These are phyloP conservation scores for Scenedesmus sp. DNA, from an alignment of 163 green algal species.

Conservation along the genomic window DNA sequence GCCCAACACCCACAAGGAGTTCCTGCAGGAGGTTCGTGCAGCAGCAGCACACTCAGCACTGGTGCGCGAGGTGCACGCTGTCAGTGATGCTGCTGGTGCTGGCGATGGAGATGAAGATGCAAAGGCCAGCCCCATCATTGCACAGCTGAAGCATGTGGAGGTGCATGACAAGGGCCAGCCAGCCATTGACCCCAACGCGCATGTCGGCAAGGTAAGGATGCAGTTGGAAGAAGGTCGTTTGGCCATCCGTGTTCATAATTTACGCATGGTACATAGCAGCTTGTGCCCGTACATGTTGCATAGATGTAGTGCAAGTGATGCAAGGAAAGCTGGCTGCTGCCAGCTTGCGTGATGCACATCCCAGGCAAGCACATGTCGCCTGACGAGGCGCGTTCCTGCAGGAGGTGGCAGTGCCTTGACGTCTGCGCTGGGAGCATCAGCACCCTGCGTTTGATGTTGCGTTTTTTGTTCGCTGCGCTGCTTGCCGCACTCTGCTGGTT, in stretches of 20 bases:
- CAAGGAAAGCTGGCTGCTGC: too few species aligned
- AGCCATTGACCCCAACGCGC: constrained; percentile 27
- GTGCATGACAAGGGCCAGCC: constrained; percentile 41
- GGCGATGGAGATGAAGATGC: constrained; percentile 45
- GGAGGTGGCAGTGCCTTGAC: background rate
- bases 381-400: background rate
- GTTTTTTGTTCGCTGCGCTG: background rate
- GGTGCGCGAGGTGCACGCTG: constrained; percentile 43
- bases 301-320: background rate
- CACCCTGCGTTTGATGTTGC: background rate
- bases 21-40: constrained; percentile 41
- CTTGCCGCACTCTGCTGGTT: too few species aligned
- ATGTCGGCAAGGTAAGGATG: constrained; percentile 34
- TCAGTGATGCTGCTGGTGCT: constrained; percentile 36
- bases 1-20: constrained; percentile 47
- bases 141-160: constrained; percentile 45
- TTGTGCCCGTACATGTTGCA: too few species aligned
- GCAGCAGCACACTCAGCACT: constrained; percentile 36
- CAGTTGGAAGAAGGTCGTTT: background rate
- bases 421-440: background rate
- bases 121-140: constrained; percentile 25
- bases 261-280: too few species aligned
- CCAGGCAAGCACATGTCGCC: too few species aligned
- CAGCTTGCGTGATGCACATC: too few species aligned
- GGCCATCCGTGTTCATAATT: too few species aligned